These are phyloP conservation scores for Chamaecyparis obtusa DNA, from an alignment of 75 land plant species.

Conservation along the genomic window DNA sequence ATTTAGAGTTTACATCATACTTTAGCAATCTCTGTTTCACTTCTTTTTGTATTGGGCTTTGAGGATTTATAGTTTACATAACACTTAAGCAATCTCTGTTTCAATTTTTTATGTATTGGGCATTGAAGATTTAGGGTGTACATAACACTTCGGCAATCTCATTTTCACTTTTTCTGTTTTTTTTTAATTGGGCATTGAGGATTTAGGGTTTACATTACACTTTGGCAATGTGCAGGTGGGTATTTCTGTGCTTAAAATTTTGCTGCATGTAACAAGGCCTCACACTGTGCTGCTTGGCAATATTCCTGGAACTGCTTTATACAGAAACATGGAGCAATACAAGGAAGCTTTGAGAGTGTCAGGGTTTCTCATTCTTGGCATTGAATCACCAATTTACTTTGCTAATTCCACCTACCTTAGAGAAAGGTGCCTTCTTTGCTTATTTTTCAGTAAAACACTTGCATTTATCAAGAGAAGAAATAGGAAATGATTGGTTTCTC, in stretches of 20 bases:
- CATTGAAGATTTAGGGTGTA: not conserved
- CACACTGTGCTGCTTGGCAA: constrained; percentile 74
- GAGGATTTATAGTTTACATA: not conserved
- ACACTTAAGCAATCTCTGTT: not conserved
- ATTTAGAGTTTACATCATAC: not conserved
- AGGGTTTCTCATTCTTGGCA: constrained; percentile 63
- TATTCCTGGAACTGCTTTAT: constrained; percentile 68
- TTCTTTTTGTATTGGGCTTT: not conserved
- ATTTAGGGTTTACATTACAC: not conserved
- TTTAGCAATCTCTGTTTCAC: not conserved
- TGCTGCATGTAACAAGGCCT: constrained; percentile 87
- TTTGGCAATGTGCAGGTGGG: constrained; percentile 47
- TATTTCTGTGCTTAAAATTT: constrained; percentile 73
- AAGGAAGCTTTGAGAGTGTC: constrained; percentile 58
- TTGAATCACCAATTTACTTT: constrained; percentile 84
- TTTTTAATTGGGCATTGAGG: not conserved
- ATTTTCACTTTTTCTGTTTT: too few relatives aligned
- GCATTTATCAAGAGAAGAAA: not conserved
- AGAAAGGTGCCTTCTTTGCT: constrained; percentile 58
- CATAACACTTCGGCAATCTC: not conserved
- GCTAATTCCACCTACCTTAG: constrained; percentile 84
- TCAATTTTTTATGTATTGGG: not conserved
- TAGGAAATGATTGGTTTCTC: not conserved
- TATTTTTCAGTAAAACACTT: not conserved
- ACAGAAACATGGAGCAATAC: constrained; percentile 62